Base-by-base conservation (phyloP, 768 basidiomycete genomes). In the Ramaria rubella region DNA sequence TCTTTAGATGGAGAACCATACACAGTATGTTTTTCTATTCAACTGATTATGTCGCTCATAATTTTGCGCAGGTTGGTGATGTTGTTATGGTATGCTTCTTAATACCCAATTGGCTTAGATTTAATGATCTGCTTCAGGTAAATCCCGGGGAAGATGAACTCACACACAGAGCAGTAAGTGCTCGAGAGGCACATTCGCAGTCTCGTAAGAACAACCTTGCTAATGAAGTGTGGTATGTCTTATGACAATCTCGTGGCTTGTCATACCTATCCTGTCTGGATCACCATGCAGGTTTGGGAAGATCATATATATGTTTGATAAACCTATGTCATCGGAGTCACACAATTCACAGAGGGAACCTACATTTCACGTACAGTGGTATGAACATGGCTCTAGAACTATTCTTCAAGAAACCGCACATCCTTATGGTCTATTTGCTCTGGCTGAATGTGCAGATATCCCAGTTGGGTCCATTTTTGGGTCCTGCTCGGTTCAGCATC, bases 281-380 rank as follows among this genome's bases (percentile, higher is more conserved):
- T 44, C 33, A 42, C 55, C 15, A 3, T 27, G 12, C 29, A 90
- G 87, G 87, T 90, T 90, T 62, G 80, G 80, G 49, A 76, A 73
- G n/a, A 84, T 89, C 40, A 74, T 73, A 3, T 86, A 83, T 60
- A 78, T 90, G 56, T 85, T 77, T 58, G 78, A 83, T 52, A 66
- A 71, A 23, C 54, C 64, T 9, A 15, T 11, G 14, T 48, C 45
- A 31, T 51, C 49, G 2, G 12, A 19, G 19, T 38, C 36, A 48
- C 5, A 11, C 29, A 21, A 14, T 7, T 33, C 19, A 26, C 7
- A 68, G 61, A 9, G 61, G 61, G 52, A 83, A 81, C 63, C 76
- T 73, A 69, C 82, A 86, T 15, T 34, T 54, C 87, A 90, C 66
- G 85, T 77, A 1, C 83, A 85, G 55, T 90, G 87, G 87, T 75